Conservation (phyloP, 2,329 filamentous ascomycete species). For the Verticillium klebahnii region DNA sequence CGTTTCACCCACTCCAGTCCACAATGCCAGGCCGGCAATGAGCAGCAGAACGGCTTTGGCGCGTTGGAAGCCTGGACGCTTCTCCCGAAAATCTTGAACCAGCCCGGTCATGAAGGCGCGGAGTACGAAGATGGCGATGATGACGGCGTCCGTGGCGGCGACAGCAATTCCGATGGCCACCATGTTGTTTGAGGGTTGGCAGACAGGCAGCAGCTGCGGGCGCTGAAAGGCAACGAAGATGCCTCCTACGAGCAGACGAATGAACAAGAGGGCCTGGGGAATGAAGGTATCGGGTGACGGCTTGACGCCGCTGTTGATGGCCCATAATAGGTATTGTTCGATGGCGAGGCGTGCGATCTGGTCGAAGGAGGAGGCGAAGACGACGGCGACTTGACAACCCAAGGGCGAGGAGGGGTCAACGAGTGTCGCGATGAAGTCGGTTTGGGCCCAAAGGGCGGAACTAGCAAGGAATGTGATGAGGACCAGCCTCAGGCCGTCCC, state of each 20-base stretch:
- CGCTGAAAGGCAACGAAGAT: conserved; percentile 52
- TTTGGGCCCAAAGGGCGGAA: conserved; percentile 48
- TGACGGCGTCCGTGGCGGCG: conserved; percentile 38
- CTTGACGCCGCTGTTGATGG: conserved; percentile 33
- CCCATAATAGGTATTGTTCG: conserved; percentile 52
- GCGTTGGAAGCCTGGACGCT: conserved; percentile 19
- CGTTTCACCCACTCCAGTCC: conserved; percentile 45
- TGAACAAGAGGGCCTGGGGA: conserved; percentile 41
- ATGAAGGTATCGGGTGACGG: conserved; percentile 31
- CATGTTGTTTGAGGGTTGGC: conserved; percentile 41
- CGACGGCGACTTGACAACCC: conserved; percentile 47
- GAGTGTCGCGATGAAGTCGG: conserved; percentile 45
- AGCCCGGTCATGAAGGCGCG: conserved; percentile 33
- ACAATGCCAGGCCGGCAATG: conserved; percentile 41
- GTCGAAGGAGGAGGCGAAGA: conserved; percentile 51
- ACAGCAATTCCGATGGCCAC: conserved; percentile 39
- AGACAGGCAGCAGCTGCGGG: conserved; percentile 46
- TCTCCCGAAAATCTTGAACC: conserved; percentile 25
- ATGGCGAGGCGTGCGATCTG: conserved; percentile 49
- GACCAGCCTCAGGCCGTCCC: conserved; percentile 60
- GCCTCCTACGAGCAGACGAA: conserved; percentile 47
- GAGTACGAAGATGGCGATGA: conserved; percentile 36
- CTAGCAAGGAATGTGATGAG: conserved; percentile 50
- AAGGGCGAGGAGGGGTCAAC: conserved; percentile 36
- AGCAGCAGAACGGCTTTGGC: conserved; percentile 37